Percentiles rank a stretch among this genome's conserved stretches.
Conservation (phyloP, 257 asterid genomes). For the Ocimum tenuiflorum region DNA sequence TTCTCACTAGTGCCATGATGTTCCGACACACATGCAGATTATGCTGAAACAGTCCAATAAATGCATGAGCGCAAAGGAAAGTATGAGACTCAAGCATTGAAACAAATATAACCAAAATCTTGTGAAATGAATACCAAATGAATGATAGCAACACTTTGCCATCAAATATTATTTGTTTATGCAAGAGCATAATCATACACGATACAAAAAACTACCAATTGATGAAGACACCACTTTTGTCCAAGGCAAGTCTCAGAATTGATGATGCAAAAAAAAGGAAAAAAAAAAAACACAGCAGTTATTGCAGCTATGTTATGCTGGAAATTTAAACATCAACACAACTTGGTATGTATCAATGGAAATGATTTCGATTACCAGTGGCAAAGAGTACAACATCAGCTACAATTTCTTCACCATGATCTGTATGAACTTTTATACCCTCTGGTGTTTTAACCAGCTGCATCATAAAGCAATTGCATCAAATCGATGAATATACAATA, state of each 20-base stretch:
- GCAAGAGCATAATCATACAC: too few relatives aligned
- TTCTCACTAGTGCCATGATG: background rate
- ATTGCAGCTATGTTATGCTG: background rate
- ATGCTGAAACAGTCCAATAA: background rate
- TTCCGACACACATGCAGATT: background rate
- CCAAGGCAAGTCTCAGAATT: background rate
- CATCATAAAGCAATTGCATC: conserved; percentile 20
- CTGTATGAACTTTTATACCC: conserved; percentile 72
- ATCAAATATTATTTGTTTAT: background rate
- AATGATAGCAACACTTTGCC: background rate
- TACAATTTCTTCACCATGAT: conserved; percentile 71
- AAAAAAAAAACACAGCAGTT: background rate
- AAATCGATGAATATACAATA: conserved; percentile 5
- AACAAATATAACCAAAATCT: background rate
- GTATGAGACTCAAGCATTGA: background rate
- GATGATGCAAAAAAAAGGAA: too few relatives aligned
- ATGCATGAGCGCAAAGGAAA: background rate
- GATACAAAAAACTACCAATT: background rate
- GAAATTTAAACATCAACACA: background rate
- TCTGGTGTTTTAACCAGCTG: conserved; percentile 74
- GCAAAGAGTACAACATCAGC: conserved; percentile 98
- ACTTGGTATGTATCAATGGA: background rate
- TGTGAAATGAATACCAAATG: background rate
- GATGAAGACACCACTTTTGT: background rate
- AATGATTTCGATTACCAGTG: conserved; percentile 56